phyloP scores from a whole-genome alignment of 306 rosid genomes.

The Dryas octopetala region DNA sequence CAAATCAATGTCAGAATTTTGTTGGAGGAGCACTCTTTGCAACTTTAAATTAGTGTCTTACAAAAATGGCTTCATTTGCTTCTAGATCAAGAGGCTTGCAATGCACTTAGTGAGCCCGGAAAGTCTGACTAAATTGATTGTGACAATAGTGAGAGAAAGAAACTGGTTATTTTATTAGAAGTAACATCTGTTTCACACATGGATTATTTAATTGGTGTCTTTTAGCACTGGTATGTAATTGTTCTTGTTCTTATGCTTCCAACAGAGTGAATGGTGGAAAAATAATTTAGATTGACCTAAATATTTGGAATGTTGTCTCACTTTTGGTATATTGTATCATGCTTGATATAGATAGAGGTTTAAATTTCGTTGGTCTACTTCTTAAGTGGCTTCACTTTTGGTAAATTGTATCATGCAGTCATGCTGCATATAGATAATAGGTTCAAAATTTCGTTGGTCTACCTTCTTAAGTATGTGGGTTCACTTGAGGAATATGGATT shows the following conservation, averaged over 20 bases:
- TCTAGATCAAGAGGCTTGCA: background rate
- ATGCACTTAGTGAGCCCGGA: background rate
- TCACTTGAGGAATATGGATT: background rate
- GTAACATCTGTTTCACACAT: background rate
- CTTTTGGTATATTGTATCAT: background rate
- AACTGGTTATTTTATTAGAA: background rate
- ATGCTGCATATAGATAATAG: background rate
- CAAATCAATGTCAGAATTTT: background rate
- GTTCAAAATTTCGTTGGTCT: background rate
- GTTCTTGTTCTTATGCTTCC: constrained; percentile 12
- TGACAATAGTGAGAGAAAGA: background rate
- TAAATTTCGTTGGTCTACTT: background rate
- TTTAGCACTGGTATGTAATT: background rate
- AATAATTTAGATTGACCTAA: background rate
- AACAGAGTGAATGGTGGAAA: background rate
- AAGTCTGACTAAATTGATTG: background rate
- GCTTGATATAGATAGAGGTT: background rate
- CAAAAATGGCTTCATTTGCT: background rate
- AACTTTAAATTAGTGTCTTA: background rate
- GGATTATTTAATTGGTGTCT: background rate
- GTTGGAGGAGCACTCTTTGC: background rate
- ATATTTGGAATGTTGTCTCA: background rate
- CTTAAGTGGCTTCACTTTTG: background rate
- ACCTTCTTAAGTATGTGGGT: background rate
- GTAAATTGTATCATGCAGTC: background rate